phyloP scores from a whole-genome alignment of 2,329 filamentous ascomycete genomes.

The Aspergillus novoparasiticus region DNA sequence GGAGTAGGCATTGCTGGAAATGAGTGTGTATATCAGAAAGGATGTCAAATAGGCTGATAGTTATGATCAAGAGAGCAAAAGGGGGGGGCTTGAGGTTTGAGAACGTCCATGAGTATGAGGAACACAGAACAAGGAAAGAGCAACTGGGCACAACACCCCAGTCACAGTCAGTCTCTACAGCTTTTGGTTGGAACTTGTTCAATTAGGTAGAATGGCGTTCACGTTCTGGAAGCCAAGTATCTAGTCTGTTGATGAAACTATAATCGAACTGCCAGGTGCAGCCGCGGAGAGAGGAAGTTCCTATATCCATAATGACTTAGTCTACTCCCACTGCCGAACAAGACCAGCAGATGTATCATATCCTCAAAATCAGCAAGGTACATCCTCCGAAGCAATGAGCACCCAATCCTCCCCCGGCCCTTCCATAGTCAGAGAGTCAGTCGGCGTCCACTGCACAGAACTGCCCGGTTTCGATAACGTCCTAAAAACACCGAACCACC shows the following conservation, averaged over 20 bases:
- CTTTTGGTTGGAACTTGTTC: too few relatives aligned
- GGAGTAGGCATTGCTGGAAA: not conserved
- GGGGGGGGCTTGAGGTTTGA: too few relatives aligned
- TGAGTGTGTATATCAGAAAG: not conserved
- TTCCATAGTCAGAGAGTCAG: not conserved
- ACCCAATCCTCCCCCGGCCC: not conserved
- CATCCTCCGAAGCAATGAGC: not conserved
- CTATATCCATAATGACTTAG: not conserved
- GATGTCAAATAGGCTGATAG: not conserved
- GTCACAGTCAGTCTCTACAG: too few relatives aligned
- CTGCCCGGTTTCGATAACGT: not conserved
- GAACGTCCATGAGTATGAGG: not conserved
- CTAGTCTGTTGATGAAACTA: not conserved
- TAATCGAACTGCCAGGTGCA: not conserved
- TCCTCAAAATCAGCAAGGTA: too few relatives aligned
- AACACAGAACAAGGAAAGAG: not conserved
- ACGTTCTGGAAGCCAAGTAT: too few relatives aligned
- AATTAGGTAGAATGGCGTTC: too few relatives aligned
- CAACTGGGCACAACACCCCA: not conserved
- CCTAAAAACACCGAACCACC: not conserved
- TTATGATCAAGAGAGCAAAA: not conserved
- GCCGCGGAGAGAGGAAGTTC: too few relatives aligned
- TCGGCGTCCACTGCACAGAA: not conserved
- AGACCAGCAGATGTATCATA: not conserved
- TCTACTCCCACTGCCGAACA: not conserved